Conservation (phyloP, 345 rosid genomes). For the Trapa incisa region DNA sequence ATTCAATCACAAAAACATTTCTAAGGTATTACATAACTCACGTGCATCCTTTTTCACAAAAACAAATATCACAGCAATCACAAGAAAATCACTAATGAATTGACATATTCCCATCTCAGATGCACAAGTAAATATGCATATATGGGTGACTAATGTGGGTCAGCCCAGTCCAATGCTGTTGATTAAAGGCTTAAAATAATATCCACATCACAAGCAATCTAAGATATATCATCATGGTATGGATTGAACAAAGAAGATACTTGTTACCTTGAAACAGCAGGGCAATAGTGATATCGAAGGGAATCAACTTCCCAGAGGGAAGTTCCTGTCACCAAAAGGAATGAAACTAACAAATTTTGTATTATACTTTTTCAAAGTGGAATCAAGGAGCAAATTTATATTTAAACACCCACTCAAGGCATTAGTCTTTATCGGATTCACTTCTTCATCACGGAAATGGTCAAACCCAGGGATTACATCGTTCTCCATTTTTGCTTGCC, state of each 20-base stretch:
- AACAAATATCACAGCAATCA: too few species aligned
- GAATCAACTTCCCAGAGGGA: constrained; percentile 91
- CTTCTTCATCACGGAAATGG: constrained; percentile 46
- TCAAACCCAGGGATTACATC: constrained; percentile 48
- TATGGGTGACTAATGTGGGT: too few species aligned
- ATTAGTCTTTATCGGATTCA: constrained; percentile 54
- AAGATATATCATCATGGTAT: background rate
- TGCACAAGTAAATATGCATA: too few species aligned
- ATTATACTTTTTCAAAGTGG: background rate
- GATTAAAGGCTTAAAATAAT: too few species aligned
- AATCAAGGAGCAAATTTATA: background rate
- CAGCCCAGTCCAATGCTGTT: too few species aligned
- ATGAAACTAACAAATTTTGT: background rate
- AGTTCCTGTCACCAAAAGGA: constrained; percentile 35
- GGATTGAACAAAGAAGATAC: background rate
- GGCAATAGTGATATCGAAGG: constrained; percentile 83
- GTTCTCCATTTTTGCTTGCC: constrained; percentile 39
- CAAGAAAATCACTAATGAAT: too few species aligned
- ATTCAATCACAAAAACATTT: too few species aligned
- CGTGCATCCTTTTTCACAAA: too few species aligned
- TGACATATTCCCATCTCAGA: too few species aligned
- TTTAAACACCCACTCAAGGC: constrained; percentile 52
- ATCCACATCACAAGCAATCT: background rate
- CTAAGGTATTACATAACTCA: too few species aligned
- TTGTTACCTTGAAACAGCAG: constrained; percentile 76